These are phyloP conservation scores for Hymenoscyphus fructigenus DNA, from an alignment of 2,329 filamentous ascomycete genomes.

Conservation along the genomic window DNA sequence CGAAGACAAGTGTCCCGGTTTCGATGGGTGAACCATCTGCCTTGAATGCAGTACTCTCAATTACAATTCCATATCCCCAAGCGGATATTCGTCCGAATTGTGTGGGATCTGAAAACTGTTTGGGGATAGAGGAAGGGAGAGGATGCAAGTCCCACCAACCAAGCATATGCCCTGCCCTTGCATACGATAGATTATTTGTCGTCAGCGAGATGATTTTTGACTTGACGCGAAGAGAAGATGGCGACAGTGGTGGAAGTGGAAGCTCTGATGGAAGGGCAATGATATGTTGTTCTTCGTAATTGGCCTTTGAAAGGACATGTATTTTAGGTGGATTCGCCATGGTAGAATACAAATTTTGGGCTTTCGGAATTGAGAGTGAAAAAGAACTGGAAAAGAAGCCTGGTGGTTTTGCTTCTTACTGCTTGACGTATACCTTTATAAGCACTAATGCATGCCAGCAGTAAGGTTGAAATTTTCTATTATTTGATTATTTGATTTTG, in stretches of 20 bases:
- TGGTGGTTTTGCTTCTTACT: too few relatives aligned
- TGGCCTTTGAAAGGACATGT: constrained; percentile 28
- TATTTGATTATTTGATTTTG: too few relatives aligned
- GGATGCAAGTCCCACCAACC: constrained; percentile 34
- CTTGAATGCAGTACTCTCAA: constrained; percentile 25
- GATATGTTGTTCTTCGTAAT: constrained; percentile 31
- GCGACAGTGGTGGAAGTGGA: constrained; percentile 19
- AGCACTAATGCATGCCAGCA: too few relatives aligned
- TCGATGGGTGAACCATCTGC: constrained; percentile 10
- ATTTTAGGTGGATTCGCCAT: constrained; percentile 15
- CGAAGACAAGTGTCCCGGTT: constrained; percentile 24
- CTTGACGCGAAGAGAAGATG: constrained; percentile 28
- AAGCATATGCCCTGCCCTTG: constrained; percentile 24
- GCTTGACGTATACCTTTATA: too few relatives aligned
- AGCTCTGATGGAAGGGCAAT: constrained; percentile 23
- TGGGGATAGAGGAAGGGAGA: constrained; percentile 25
- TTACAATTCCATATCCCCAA: constrained; percentile 30
- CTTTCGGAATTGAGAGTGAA: too few relatives aligned
- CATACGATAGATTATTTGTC: constrained; percentile 31
- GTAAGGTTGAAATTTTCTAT: too few relatives aligned
- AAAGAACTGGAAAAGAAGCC: too few relatives aligned
- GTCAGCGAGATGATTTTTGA: constrained; percentile 27
- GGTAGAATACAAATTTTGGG: not conserved
- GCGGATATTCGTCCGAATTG: constrained; percentile 32
- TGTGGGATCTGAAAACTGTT: constrained; percentile 22